phyloP scores from a whole-genome alignment of 179 eudicot species.

The Sideroxylon spinosum region DNA sequence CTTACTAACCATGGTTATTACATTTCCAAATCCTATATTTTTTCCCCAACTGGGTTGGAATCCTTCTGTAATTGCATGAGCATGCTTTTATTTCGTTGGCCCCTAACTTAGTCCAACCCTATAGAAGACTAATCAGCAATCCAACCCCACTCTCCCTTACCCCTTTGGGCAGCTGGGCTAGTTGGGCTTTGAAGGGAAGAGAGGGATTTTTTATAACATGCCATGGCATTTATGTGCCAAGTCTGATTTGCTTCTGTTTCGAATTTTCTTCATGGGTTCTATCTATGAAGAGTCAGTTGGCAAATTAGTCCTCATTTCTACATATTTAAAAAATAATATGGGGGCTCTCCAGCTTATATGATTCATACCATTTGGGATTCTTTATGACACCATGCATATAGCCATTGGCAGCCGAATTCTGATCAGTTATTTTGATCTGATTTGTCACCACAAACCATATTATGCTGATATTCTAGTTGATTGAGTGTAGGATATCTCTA shows the following conservation, averaged over 20 bases:
- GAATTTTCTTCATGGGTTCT: no score
- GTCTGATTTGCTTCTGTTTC: no score
- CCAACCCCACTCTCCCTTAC: no score
- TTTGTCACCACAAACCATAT: background rate
- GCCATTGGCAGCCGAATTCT: background rate
- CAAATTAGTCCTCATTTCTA: background rate
- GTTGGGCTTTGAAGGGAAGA: no score
- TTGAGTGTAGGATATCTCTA: conserved; percentile 9
- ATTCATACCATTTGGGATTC: no score
- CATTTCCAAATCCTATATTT: background rate
- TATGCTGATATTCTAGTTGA: conserved; percentile 4
- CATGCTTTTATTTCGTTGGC: background rate
- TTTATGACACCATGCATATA: background rate
- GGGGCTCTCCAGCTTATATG: no score
- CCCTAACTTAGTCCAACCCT: background rate
- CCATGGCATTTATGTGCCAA: no score
- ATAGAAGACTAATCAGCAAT: no score
- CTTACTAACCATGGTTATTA: no score
- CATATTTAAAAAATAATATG: background rate
- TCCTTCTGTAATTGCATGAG: background rate
- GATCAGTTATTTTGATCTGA: background rate
- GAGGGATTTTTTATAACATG: no score
- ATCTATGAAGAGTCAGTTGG: background rate
- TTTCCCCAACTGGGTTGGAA: background rate
- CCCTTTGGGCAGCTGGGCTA: no score